A percentile compares a stretch with the other conserved stretches of the same genome.
Conservation (phyloP, 257 asterid species). For the Knoxia roxburghii region DNA sequence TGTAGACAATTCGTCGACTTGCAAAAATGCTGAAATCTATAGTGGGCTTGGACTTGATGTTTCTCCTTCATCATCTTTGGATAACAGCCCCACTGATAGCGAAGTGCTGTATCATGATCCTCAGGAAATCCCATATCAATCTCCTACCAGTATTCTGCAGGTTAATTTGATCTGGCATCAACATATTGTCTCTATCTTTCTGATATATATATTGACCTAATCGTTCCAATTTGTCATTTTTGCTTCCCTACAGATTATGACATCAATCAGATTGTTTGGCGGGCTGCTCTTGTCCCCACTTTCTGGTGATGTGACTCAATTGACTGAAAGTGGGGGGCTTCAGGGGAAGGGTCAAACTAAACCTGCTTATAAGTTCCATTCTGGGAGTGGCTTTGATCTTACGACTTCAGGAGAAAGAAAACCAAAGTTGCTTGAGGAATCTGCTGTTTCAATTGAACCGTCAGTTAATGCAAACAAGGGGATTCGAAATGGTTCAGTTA, state of each 20-base stretch:
- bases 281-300: conserved; percentile 72
- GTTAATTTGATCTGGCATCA: conserved; percentile 38
- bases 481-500: conserved; percentile 25
- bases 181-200: conserved; percentile 9
- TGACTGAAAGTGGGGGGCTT: conserved; percentile 38
- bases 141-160: conserved; percentile 93
- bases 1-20: conserved; percentile 54
- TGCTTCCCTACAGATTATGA: conserved; percentile 61
- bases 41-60: conserved; percentile 92
- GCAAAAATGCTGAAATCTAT: conserved; percentile 79
- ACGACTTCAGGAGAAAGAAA: conserved; percentile 39
- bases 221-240: conserved; percentile 4
- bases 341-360: conserved; percentile 43
- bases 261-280: conserved; percentile 45
- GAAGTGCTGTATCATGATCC: conserved; percentile 43
- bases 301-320: conserved; percentile 46
- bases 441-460: conserved; percentile 25
- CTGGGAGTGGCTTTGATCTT: conserved; percentile 50
- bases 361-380: conserved; percentile 26
- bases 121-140: conserved; percentile 48
- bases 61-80: conserved; percentile 85
- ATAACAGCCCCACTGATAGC: conserved; percentile 60
- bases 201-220: conserved; percentile 10
- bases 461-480: conserved; percentile 24
- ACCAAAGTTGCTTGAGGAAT: conserved; percentile 30